Base-by-base conservation (phyloP, 2,329 filamentous ascomycete species). In the Elsinoe ampelina region DNA sequence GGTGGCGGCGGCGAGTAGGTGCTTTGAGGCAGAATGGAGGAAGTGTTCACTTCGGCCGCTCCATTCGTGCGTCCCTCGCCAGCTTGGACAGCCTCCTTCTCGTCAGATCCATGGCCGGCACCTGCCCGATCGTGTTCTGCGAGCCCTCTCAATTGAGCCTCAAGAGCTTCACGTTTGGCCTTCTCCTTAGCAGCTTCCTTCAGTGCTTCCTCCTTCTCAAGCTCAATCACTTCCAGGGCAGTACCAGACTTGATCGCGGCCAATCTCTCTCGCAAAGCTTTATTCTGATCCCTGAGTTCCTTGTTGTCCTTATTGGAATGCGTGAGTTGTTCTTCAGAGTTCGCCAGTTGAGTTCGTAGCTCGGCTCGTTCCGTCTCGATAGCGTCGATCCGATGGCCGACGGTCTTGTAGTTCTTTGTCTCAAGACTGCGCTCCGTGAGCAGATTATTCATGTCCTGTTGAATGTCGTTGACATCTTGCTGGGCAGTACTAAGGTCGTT, bases 291-390 rank as follows among this genome's bases (percentile, higher is more conserved):
- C 17, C 36, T 6, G 13, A 39, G 36, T 15, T 39, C 36, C 13
- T n/a, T 7, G 36, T 15, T 15, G 20, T 36, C 42, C 22, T 38
- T 54, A 5, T 57, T 45, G 5, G 55, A 17, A 10, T 58, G 35
- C n/a, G 50, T n/a, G 12, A 39, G 34, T 35, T 58, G 58, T 20
- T 56, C 58, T 45, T 55, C 54, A 5, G 32, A 34, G 5, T 47
- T 42, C 19, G 54, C 51, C 2, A 58, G 39, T 50, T 59, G 58
- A 26, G 32, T 54, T 32, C 36, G 42, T 15, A 59, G 48, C 38
- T 59, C 56, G 22, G 42, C 22, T 11, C 58, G 55, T 30, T 59
- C 58, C 11, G 12, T 35, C 39, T 54, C 45, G 11, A 58, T 54
- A 11, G 22, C 48, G n/a, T 58, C 39, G 12, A 58, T 32, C 34